These are phyloP conservation scores for Podospora bellae-mahoneyi DNA, from an alignment of 495 filamentous ascomycete genomes.

Conservation along the genomic window DNA sequence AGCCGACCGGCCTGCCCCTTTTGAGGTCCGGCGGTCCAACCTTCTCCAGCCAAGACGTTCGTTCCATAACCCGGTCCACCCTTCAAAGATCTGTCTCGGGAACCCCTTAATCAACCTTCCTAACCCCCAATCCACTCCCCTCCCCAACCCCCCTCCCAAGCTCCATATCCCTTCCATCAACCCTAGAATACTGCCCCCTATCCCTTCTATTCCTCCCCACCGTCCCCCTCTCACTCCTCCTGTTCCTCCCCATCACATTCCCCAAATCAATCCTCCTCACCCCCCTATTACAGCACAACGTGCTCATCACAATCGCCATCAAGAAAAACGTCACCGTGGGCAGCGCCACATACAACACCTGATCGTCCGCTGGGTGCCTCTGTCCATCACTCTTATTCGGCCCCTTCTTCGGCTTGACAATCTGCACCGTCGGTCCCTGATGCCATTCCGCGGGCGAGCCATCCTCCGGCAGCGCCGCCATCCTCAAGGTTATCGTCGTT, in stretches of 20 bases:
- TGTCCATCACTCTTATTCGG: background rate
- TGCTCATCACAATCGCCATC: conserved; percentile 1
- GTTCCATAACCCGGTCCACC: too few relatives aligned
- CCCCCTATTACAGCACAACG: background rate
- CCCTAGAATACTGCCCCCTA: conserved; percentile 2
- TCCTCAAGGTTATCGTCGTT: background rate
- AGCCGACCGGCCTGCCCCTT: background rate
- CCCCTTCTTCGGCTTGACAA: background rate
- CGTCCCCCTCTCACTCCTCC: background rate
- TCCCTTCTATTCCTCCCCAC: background rate
- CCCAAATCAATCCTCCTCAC: background rate
- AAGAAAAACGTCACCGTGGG: background rate
- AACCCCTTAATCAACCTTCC: background rate
- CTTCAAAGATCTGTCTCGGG: too few relatives aligned
- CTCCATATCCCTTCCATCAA: background rate
- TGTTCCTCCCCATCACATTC: background rate
- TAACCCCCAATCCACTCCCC: background rate
- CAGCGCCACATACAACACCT: conserved; percentile 1
- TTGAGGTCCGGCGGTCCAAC: background rate
- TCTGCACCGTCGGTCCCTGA: background rate
- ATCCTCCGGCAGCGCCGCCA: background rate
- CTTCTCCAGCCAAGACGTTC: background rate
- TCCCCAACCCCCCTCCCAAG: conserved; percentile 1
- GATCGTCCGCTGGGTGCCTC: conserved; percentile 1
- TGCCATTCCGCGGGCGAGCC: background rate